These are phyloP conservation scores for Pleurostoma richardsiae DNA, from an alignment of 2,329 filamentous ascomycete genomes.

Conservation along the genomic window DNA sequence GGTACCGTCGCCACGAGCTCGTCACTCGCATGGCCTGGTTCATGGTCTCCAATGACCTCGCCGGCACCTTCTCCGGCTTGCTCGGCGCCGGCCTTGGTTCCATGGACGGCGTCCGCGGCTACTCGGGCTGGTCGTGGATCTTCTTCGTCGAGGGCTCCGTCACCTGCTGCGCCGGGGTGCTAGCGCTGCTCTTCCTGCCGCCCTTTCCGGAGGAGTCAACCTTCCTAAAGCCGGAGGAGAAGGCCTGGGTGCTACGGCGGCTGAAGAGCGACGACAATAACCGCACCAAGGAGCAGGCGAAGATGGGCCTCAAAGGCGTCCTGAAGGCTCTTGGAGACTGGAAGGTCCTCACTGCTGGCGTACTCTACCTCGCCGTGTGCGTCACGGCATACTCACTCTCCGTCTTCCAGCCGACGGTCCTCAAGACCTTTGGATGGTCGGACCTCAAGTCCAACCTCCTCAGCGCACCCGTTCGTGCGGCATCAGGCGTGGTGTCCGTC, in stretches of 20 bases:
- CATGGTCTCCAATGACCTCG: slow-evolving; percentile 17
- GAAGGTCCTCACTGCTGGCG: slow-evolving; percentile 36
- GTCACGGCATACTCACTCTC: slow-evolving; percentile 21
- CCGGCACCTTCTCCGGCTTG: slow-evolving; percentile 14
- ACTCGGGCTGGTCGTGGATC: slow-evolving; percentile 17
- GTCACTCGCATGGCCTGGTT: slow-evolving; percentile 17
- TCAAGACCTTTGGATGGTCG: slow-evolving; percentile 24
- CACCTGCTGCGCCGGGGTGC: slow-evolving; percentile 39
- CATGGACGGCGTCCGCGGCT: slow-evolving; percentile 12
- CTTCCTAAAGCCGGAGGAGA: slow-evolving; percentile 14
- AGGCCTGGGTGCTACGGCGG: slow-evolving; percentile 8
- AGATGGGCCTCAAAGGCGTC: slow-evolving; percentile 25
- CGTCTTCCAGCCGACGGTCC: slow-evolving; percentile 27
- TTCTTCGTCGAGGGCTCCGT: slow-evolving; percentile 44
- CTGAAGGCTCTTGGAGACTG: slow-evolving; percentile 51
- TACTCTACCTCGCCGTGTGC: slow-evolving; percentile 19
- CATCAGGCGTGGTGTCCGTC: slow-evolving; percentile 25
- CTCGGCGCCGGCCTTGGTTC: slow-evolving; percentile 15
- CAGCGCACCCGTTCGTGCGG: slow-evolving; percentile 20
- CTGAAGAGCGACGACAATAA: slow-evolving; percentile 12
- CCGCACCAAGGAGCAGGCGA: slow-evolving; percentile 10
- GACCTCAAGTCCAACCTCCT: slow-evolving; percentile 23
- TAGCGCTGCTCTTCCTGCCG: slow-evolving; percentile 14
- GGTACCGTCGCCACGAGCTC: slow-evolving; percentile 25
- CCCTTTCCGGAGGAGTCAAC: slow-evolving; percentile 16